Evolutionary conservation across 441 rosid species (phyloP), one percentile per base, ranked within the genome.

Genomic region (Adansonia rubrostipa): DNA sequence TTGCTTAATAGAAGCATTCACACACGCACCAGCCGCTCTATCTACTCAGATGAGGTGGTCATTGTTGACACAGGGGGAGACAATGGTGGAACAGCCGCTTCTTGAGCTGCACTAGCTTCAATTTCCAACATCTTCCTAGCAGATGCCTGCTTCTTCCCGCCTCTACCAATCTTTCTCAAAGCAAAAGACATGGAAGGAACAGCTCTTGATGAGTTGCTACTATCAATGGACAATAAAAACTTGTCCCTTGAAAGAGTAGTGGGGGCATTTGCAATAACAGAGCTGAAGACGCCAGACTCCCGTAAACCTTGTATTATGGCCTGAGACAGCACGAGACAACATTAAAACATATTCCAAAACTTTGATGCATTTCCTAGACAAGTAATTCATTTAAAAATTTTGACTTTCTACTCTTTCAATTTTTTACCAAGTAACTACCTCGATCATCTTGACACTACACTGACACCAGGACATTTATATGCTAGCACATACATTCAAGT

Each of bases 281-380:
- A 86, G 86, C 86, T 88, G 88, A 91, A 90, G 65, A 89, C 86
- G 19, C 93, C 95, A 11, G 95, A 91, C 73, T 89, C 93, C 81
- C 89, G 81, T 65, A 91, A 84, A 57, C 90, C 93, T 85, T 87
- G 90, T 77, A 91, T 82, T 63, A 91, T 86, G 68, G 84, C 90
- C 95, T 91, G 89, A 56, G 67, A 79, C 74, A 77, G 15, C 73
- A 50, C 50, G 13, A 28, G 22, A n/a, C 8, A 61, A 71, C 15
- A 11, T 67, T 44, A 67, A 17, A 9, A 44, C 24, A 65, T 40
- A n/a, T 65, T 15, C 53, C 53, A 73, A 58, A 48, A 10, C 0
- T 9, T 22, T 20, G 9, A 63, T 64, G 61, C 60, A 74, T 62
- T 61, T 17, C 9, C 33, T 9, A 33, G 1, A 62, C 10, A 62